These are phyloP conservation scores for Eimeria acervulina DNA, from an alignment of 169 alveolate species.

Conservation along the genomic window DNA sequence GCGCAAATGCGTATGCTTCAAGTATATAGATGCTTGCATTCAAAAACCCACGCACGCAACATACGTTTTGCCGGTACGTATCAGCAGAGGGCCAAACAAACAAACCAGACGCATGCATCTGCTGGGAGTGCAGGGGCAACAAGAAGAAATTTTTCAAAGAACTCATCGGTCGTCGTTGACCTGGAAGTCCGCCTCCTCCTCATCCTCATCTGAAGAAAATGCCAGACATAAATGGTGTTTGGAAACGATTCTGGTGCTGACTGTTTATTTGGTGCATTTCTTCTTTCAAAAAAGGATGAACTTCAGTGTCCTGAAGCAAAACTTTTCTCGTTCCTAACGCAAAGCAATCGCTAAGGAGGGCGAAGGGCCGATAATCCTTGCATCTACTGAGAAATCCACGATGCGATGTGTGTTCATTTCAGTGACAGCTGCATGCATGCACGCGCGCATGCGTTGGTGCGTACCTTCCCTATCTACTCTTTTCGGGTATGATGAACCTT, in stretches of 20 bases:
- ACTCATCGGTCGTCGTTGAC: constrained; percentile 1
- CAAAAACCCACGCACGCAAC: background rate
- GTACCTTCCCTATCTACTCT: constrained; percentile 5
- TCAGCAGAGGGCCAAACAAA: background rate
- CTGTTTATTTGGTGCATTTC: background rate
- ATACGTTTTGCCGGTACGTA: background rate
- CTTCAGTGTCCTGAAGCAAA: background rate
- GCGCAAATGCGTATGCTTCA: background rate
- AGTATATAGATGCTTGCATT: background rate
- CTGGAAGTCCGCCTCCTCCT: constrained; percentile 46
- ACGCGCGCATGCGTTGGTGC: background rate
- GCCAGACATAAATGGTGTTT: background rate
- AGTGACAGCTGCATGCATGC: too few relatives aligned
- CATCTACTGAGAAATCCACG: background rate
- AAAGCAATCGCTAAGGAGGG: background rate
- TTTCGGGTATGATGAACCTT: background rate
- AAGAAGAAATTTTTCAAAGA: background rate
- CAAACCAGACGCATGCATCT: background rate
- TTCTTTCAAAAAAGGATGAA: background rate
- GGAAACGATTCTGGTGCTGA: too few relatives aligned
- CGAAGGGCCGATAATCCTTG: background rate
- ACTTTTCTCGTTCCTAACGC: background rate
- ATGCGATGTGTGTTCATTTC: background rate
- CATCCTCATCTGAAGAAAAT: constrained; percentile 5
- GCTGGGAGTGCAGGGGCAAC: background rate